A percentile compares a stretch with the other conserved stretches of the same genome.
Evolutionary conservation across 1,284 basidiomycete species (phyloP).

Genomic region (Meira miltonrushii): DNA sequence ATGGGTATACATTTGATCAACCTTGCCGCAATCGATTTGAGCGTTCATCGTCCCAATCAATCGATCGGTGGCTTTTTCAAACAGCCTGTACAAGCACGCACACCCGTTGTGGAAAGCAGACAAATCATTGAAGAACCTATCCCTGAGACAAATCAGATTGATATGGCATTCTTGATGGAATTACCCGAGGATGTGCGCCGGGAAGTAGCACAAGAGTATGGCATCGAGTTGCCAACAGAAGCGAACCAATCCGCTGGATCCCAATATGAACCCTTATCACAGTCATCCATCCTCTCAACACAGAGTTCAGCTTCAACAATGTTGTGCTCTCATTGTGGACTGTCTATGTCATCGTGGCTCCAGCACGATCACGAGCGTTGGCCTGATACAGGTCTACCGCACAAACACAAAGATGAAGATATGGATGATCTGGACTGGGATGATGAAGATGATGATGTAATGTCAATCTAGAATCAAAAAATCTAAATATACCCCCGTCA

Average conservation of each 20-base stretch:
- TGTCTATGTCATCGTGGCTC: constrained; percentile 30
- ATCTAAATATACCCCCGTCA: background rate
- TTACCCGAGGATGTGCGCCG: constrained; percentile 27
- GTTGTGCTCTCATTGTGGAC: constrained; percentile 20
- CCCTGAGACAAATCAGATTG: constrained; percentile 15
- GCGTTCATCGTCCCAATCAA: constrained; percentile 21
- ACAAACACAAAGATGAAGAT: background rate
- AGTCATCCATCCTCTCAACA: too few species aligned
- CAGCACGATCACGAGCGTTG: constrained; percentile 42
- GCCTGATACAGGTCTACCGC: constrained; percentile 25
- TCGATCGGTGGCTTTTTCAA: constrained; percentile 27
- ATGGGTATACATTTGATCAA: constrained; percentile 39
- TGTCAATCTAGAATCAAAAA: background rate
- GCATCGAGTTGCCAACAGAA: constrained; percentile 9
- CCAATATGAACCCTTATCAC: too few species aligned
- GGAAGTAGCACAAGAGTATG: constrained; percentile 33
- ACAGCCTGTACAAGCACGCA: background rate
- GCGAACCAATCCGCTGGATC: too few species aligned
- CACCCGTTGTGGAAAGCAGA: background rate
- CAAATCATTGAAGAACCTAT: background rate
- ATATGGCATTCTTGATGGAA: constrained; percentile 21
- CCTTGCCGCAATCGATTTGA: constrained; percentile 38
- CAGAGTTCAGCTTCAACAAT: background rate
- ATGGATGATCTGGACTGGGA: background rate
- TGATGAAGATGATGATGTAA: background rate